A percentile compares a stretch with the other conserved stretches of the same genome.
Evolutionary conservation across 345 rosid species (phyloP).

Genomic region (Mangifera indica): DNA sequence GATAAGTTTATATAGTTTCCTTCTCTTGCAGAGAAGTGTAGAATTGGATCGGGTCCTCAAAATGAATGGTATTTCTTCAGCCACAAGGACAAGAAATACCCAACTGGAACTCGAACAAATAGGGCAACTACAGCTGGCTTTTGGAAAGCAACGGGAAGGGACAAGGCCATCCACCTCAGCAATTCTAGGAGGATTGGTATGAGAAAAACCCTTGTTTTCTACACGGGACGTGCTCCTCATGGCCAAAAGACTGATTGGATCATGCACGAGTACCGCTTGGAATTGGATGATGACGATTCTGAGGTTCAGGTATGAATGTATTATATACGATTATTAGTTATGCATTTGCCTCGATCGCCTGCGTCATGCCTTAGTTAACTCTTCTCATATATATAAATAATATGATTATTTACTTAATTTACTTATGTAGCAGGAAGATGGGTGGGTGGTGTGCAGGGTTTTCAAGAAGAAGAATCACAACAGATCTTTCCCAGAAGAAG

Average conservation of each 20-base stretch:
- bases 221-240: slow-evolving; percentile 98
- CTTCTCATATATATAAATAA: no score
- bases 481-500: slow-evolving; percentile 61
- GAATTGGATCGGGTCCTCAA: slow-evolving; percentile 93
- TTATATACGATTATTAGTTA: not conserved
- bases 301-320: slow-evolving; percentile 60
- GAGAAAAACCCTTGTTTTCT: slow-evolving; percentile 98
- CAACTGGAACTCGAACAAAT: slow-evolving; percentile 95
- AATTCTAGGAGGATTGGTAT: slow-evolving; percentile 80
- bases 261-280: slow-evolving; percentile 98
- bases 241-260: slow-evolving; percentile 98
- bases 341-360: no score
- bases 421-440: slow-evolving; percentile 69
- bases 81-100: slow-evolving; percentile 98
- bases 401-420: no score
- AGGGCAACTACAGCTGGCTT: slow-evolving; percentile 96
- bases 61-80: slow-evolving; percentile 99
- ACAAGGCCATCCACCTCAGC: slow-evolving; percentile 80
- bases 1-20: no score
- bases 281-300: slow-evolving; percentile 63
- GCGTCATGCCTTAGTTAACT: no score
- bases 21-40: slow-evolving; percentile 67
- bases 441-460: slow-evolving; percentile 68
- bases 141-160: slow-evolving; percentile 99
- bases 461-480: slow-evolving; percentile 74